Conservation (phyloP, 495 filamentous ascomycete genomes). For the Podospora conica region DNA sequence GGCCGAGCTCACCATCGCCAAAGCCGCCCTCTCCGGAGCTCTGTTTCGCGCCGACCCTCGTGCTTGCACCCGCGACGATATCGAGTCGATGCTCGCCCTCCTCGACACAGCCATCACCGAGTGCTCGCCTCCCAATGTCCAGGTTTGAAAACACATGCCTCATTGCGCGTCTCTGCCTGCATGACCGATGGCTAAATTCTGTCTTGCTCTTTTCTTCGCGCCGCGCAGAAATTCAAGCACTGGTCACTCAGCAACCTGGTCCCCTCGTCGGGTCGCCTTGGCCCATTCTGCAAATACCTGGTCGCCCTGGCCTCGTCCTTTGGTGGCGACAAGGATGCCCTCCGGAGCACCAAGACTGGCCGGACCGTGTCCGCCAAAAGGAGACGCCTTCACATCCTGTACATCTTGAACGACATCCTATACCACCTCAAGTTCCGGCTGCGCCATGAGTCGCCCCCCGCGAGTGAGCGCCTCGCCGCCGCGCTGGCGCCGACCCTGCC, state of each 20-base stretch:
- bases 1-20: conserved; percentile 73
- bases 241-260: conserved; percentile 72
- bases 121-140: conserved; percentile 80
- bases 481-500: conserved; percentile 57
- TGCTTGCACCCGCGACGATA: conserved; percentile 63
- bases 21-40: conserved; percentile 69
- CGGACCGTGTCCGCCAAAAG: conserved; percentile 55
- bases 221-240: conserved; percentile 71
- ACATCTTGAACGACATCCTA: conserved; percentile 77
- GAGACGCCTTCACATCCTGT: conserved; percentile 71
- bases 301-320: conserved; percentile 60
- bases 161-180: conserved; percentile 44
- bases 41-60: conserved; percentile 72
- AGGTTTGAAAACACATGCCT: conserved; percentile 74
- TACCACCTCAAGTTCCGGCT: conserved; percentile 66
- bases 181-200: conserved; percentile 54
- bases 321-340: conserved; percentile 17
- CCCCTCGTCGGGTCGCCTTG: conserved; percentile 58
- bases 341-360: conserved; percentile 18
- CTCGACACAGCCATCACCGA: conserved; percentile 62
- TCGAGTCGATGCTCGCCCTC: conserved; percentile 61
- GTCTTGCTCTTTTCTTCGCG: conserved; percentile 22
- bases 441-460: conserved; percentile 33
- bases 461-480: conserved; percentile 39
- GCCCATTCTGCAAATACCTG: conserved; percentile 70